Percentiles rank a stretch among this genome's conserved stretches.
These are phyloP conservation scores for Aspergillus jensenii DNA, from an alignment of 2,329 filamentous ascomycete genomes.

Conservation along the genomic window DNA sequence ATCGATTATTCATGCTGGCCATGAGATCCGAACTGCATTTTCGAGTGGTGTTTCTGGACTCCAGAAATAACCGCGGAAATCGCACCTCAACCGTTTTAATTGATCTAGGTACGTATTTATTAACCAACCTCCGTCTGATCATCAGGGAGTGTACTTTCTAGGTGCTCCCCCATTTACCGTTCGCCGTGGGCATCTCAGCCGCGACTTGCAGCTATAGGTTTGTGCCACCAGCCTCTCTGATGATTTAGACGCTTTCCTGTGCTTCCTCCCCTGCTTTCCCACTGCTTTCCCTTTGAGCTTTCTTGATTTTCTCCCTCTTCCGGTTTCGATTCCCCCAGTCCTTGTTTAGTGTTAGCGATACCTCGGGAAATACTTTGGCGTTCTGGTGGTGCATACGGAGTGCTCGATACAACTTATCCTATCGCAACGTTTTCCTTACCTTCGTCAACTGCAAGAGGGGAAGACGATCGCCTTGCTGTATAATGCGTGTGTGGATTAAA, in stretches of 20 bases:
- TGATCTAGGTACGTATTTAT: slow-evolving; percentile 20
- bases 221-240: slow-evolving; percentile 14
- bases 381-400: slow-evolving; percentile 5
- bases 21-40: not conserved
- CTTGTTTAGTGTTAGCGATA: slow-evolving; percentile 15
- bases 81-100: not conserved
- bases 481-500: not conserved
- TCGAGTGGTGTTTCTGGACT: not conserved
- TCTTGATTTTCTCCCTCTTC: not conserved
- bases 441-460: not conserved
- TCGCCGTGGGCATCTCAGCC: not conserved
- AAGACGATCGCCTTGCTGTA: not conserved
- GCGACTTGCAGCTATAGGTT: slow-evolving; percentile 19
- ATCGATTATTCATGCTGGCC: slow-evolving; percentile 4
- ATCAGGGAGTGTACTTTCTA: slow-evolving; percentile 1
- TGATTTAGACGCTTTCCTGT: not conserved
- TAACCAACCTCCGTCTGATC: not conserved
- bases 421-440: not conserved
- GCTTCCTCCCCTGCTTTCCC: not conserved
- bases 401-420: not conserved
- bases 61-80: not conserved
- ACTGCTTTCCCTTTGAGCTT: not conserved
- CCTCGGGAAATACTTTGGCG: slow-evolving; percentile 12
- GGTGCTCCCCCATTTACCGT: not conserved
- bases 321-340: not conserved